Base-by-base conservation (phyloP, 176 grass and related monocot genomes). In the Oryza brachyantha region DNA sequence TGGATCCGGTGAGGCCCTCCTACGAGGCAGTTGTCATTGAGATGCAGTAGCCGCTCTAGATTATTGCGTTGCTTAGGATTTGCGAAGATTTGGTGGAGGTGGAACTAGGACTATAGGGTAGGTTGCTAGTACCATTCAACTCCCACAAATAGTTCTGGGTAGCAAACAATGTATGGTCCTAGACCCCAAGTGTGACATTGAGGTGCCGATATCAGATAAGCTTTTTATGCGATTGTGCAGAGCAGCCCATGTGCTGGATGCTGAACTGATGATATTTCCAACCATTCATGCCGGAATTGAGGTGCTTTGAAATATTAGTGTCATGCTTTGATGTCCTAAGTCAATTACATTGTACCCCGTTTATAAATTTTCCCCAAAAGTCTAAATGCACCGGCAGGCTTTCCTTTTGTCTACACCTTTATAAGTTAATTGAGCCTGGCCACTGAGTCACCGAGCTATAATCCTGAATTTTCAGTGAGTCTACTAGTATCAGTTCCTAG, bases 41-140 rank as follows among this genome's bases (percentile, higher is more conserved):
- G 38, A 40, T 81, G 79, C 63, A 14, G 22, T 60, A 12, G 36
- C 42, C 41, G 39, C 7, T 10, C 26, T 77, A 63, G 65, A 62
- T 62, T 22, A 31, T 66, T 5, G 6, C 5, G 13, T 59, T 68
- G 60, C 45, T 60, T 60, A 65, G 36, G 46, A 67, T 72, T 87
- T 66, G 66, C 59, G 46, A 45, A 39, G 64, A 29, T 75, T 81
- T 52, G 84, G 40, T 69, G 36, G 36, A 57, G 64, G 29, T 45
- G 40, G 29, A 72, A 19, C 27, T 26, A 19, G 34, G 43, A n/a
- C n/a, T n/a, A n/a, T n/a, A n/a, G n/a, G n/a, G n/a, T n/a, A 58
- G 40, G 42, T 35, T 10, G 2, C 5, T 46, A 76, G 7, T 50
- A 6, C 17, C 55, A 37, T 34, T 48, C n/a, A n/a, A n/a, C n/a